phyloP scores from a whole-genome alignment of 2,329 filamentous ascomycete genomes.

The Talaromyces islandicus region DNA sequence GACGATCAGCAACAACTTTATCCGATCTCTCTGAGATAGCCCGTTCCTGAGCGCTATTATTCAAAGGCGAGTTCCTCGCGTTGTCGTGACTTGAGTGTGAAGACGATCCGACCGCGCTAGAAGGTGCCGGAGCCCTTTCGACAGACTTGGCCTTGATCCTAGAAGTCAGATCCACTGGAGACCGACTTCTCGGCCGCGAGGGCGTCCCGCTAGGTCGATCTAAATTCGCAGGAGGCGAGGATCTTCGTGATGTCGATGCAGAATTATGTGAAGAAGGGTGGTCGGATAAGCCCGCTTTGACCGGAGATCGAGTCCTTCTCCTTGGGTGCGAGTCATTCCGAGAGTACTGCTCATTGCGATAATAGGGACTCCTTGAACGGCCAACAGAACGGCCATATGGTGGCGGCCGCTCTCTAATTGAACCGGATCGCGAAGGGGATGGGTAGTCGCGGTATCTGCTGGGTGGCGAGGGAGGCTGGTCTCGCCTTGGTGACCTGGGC shows the following conservation, averaged over 20 bases:
- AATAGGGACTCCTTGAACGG: constrained; percentile 48
- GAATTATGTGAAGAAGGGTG: constrained; percentile 51
- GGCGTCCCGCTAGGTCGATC: constrained; percentile 35
- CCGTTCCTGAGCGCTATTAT: not conserved
- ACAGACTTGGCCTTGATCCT: not conserved
- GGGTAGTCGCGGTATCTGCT: not conserved
- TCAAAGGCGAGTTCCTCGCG: not conserved
- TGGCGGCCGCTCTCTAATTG: constrained; percentile 25
- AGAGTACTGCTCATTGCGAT: constrained; percentile 44
- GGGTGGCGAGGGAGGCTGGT: constrained; percentile 20
- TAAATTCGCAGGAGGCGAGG: constrained; percentile 54
- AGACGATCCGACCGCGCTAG: not conserved
- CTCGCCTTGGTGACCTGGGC: constrained; percentile 27
- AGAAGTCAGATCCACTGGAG: not conserved
- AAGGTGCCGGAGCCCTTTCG: not conserved
- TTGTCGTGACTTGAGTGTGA: not conserved
- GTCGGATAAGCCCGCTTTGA: constrained; percentile 34
- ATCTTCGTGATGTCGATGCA: constrained; percentile 53
- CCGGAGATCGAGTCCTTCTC: constrained; percentile 50
- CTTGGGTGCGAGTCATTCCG: constrained; percentile 47
- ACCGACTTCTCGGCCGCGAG: constrained; percentile 19
- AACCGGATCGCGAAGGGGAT: not conserved
- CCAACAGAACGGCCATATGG: constrained; percentile 30
- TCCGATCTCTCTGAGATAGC: not conserved
- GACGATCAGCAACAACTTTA: not conserved